Evolutionary conservation across 176 grass and related monocot genomes (phyloP), one percentile per base, ranked within the genome.

Genomic region (Aegilops tauschii): DNA sequence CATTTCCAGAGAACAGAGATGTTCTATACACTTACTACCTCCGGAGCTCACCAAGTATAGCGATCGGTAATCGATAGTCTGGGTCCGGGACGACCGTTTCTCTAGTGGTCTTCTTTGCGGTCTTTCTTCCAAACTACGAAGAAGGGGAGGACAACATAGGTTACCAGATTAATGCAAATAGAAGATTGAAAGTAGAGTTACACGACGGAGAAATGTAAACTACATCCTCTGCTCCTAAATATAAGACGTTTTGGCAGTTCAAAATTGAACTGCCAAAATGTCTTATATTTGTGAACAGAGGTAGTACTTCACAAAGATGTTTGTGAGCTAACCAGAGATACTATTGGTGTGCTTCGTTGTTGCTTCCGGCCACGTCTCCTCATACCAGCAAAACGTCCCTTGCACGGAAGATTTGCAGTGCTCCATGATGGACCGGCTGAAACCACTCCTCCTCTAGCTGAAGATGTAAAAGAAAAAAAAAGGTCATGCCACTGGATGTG

Each of bases 21-120:
- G 28, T 62, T 79, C 73, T 82, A 54, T 54, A 54, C 0, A 54
- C 69, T 65, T 75, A 83, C 63, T 86, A 85, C 83, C 75, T 88
- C 68, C 37, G 75, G 80, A 73, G 79, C 88, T 98, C 81, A 98
- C 96, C 96, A 83, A 98, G 88, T 83, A 98, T 73, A 86, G 35
- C 91, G 86, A 95, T 80, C 8, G 96, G 96, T 90, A 98, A 76
- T 66, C 96, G 85, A 70, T 95, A 98, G 91, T 98, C 96, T 42
- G 93, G 96, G 30, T 98, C 88, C 32, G 93, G 96, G 73, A 94
- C 70, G 34, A 98, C 88, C 36, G 89, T 85, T 87, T 92, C 91
- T 78, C 86, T 95, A 62, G 83, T 80, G 79, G 80, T 80, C 49
- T 56, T 89, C 56, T 59, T 59, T 20, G 7, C 20, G 47, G 91